Evolutionary conservation across 2,329 filamentous ascomycete genomes (phyloP).

Genomic region (Xylariaceae sp.): DNA sequence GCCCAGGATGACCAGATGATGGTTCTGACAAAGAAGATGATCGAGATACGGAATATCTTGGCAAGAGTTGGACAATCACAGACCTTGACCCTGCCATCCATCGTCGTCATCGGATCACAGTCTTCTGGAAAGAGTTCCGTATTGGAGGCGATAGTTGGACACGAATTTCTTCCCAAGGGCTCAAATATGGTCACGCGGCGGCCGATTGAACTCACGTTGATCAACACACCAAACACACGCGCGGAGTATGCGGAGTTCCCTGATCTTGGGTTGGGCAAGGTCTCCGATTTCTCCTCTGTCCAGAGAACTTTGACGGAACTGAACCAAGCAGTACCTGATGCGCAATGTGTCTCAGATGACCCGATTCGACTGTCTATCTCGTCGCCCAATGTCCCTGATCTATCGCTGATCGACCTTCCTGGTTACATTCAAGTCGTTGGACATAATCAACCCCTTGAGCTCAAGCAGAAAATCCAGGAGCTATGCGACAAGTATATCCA

Average conservation of each 20-base stretch:
- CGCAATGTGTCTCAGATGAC: conserved; percentile 91
- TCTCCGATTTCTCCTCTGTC: conserved; percentile 87
- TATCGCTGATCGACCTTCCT: conserved; percentile 92
- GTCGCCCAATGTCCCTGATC: conserved; percentile 89
- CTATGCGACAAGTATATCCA: conserved; percentile 99
- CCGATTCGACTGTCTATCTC: conserved; percentile 95
- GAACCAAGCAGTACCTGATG: conserved; percentile 85
- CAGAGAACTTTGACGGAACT: conserved; percentile 92
- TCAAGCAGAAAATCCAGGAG: conserved; percentile 94
- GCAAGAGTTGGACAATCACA: conserved; percentile 90
- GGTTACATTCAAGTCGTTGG: conserved; percentile 97
- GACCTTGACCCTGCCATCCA: conserved; percentile 83
- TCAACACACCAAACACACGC: conserved; percentile 85
- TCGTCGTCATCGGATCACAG: conserved; percentile 98
- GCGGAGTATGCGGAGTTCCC: conserved; percentile 96
- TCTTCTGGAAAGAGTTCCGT: conserved; percentile 98
- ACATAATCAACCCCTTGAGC: conserved; percentile 80
- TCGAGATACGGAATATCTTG: conserved; percentile 90
- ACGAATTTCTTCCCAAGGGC: conserved; percentile 97
- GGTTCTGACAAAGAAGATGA: conserved; percentile 98
- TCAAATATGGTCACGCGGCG: conserved; percentile 96
- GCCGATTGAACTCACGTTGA: conserved; percentile 90
- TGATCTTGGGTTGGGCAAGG: conserved; percentile 80
- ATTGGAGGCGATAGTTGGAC: conserved; percentile 91
- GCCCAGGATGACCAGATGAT: conserved; percentile 98